These are phyloP conservation scores for Batrachochytrium dendrobatidis DNA, from an alignment of 371 early-diverging fungal species.

Conservation along the genomic window DNA sequence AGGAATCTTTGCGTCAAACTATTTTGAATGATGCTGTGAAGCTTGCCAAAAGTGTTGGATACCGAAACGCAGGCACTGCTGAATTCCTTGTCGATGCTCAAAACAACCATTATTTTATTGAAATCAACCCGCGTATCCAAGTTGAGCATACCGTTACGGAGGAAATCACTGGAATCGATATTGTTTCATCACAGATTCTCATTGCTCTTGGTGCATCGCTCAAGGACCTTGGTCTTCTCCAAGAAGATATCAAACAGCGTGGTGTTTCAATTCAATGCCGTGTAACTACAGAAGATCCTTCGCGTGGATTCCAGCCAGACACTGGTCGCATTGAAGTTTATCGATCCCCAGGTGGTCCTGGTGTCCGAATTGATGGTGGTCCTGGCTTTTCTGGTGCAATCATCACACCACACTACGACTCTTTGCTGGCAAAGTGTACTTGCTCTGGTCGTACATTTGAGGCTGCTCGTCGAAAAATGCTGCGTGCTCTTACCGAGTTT, in stretches of 20 bases:
- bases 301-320: slow-evolving; percentile 81
- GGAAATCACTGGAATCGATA: slow-evolving; percentile 89
- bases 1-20: slow-evolving; percentile 57
- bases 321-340: slow-evolving; percentile 88
- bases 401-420: slow-evolving; percentile 93
- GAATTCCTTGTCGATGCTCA: slow-evolving; percentile 91
- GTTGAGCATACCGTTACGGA: slow-evolving; percentile 88
- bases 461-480: slow-evolving; percentile 78
- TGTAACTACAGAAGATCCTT: slow-evolving; percentile 79
- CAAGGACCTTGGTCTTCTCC: slow-evolving; percentile 71
- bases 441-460: slow-evolving; percentile 80
- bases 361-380: slow-evolving; percentile 88
- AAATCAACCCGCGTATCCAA: slow-evolving; percentile 74
- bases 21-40: slow-evolving; percentile 86
- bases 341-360: slow-evolving; percentile 80
- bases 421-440: slow-evolving; percentile 85
- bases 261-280: slow-evolving; percentile 91
- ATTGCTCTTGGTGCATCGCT: slow-evolving; percentile 83
- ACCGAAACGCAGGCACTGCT: slow-evolving; percentile 92
- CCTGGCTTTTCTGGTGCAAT: slow-evolving; percentile 66
- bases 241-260: slow-evolving; percentile 68
- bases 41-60: slow-evolving; percentile 80
- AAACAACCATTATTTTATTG: slow-evolving; percentile 88
- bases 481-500: slow-evolving; percentile 83
- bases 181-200: slow-evolving; percentile 85